phyloP scores from a whole-genome alignment of 768 basidiomycete species.

The Cystofilobasidium ferigula region DNA sequence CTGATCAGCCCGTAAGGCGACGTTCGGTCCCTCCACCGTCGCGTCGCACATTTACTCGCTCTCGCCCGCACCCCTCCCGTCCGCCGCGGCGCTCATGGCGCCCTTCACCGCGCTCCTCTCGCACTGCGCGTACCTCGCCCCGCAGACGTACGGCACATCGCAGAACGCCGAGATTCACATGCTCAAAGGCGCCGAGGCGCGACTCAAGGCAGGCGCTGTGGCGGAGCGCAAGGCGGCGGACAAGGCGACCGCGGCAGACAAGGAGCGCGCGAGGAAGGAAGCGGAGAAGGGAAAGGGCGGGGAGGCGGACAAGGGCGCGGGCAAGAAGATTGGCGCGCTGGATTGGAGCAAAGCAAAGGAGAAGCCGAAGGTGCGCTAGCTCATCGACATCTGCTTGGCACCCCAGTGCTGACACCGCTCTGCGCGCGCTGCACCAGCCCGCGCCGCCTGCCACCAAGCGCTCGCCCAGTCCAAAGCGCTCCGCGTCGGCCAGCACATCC shows the following conservation, averaged over 20 bases:
- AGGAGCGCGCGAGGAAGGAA: not conserved
- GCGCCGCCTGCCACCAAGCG: too few species aligned
- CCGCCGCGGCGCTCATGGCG: not conserved
- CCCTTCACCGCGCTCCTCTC: not conserved
- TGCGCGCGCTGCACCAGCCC: too few species aligned
- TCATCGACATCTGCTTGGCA: too few species aligned
- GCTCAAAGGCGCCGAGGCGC: constrained; percentile 4
- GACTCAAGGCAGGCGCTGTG: not conserved
- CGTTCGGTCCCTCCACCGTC: not conserved
- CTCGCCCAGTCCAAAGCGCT: not conserved
- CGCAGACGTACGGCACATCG: not conserved
- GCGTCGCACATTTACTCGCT: not conserved
- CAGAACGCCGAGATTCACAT: not conserved
- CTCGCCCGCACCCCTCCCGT: not conserved
- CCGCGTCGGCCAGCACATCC: not conserved
- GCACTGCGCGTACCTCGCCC: not conserved
- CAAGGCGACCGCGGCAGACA: too few species aligned
- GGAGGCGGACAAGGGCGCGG: not conserved
- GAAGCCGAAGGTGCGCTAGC: too few species aligned
- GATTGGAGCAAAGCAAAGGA: not conserved
- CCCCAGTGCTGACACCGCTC: too few species aligned
- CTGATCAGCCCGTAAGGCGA: not conserved
- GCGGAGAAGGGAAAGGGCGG: not conserved
- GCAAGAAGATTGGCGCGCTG: not conserved
- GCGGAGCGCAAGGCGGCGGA: not conserved